A percentile compares a stretch with the other conserved stretches of the same genome.
These are phyloP conservation scores for Penicillium alfredii DNA, from an alignment of 495 filamentous ascomycete genomes.

Conservation along the genomic window DNA sequence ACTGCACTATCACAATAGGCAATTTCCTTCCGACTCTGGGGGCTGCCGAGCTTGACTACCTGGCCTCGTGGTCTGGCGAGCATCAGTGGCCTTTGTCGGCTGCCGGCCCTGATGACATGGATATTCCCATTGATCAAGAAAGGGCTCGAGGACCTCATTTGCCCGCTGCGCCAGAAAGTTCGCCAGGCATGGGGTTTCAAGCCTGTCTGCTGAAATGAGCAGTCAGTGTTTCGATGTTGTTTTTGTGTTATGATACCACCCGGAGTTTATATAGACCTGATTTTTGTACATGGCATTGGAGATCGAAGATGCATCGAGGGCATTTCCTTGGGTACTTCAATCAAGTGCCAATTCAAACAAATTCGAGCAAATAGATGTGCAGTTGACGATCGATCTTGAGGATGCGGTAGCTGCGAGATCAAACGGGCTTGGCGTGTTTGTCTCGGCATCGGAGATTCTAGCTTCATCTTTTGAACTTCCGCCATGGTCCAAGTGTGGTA, in stretches of 20 bases:
- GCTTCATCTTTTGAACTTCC: too few species aligned
- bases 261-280: constrained; percentile 13
- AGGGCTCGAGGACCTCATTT: constrained; percentile 7
- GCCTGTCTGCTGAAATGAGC: not conserved
- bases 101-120: constrained; percentile 1
- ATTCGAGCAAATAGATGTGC: too few species aligned
- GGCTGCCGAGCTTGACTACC: constrained; percentile 6
- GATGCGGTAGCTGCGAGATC: too few species aligned
- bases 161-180: not conserved
- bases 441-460: too few species aligned
- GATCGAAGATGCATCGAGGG: too few species aligned
- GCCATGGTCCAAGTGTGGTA: too few species aligned
- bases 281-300: too few species aligned
- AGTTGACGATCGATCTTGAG: too few species aligned
- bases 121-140: constrained; percentile 4
- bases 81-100: constrained; percentile 13
- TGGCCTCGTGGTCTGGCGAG: constrained; percentile 15
- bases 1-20: constrained; percentile 28
- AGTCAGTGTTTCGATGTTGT: too few species aligned
- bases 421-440: constrained; percentile 13
- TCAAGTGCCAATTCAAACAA: too few species aligned
- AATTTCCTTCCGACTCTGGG: constrained; percentile 28
- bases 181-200: constrained; percentile 7
- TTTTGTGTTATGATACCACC: constrained; percentile 11
- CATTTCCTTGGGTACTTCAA: too few species aligned